Evolutionary conservation across 306 rosid genomes (phyloP).

Genomic region (Cucurbita argyrosperma): DNA sequence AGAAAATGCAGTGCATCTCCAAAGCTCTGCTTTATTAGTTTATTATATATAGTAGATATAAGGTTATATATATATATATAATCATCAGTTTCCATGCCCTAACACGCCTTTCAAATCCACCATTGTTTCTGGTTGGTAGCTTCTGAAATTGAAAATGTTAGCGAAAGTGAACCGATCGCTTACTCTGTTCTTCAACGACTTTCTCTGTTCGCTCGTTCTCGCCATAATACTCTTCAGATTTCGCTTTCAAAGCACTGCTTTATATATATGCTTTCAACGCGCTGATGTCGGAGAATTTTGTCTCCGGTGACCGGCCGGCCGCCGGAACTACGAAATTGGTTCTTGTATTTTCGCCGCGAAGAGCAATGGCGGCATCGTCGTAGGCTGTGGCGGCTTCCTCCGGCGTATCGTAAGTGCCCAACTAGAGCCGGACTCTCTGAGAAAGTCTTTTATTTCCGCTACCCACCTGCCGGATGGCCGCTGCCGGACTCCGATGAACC

Average conservation of each 20-base stretch:
- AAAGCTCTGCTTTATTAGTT: too few species aligned
- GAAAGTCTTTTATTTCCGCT: conserved; percentile 87
- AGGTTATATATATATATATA: too few species aligned
- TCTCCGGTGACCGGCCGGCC: not conserved
- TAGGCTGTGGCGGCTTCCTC: conserved; percentile 90
- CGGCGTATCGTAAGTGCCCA: conserved; percentile 80
- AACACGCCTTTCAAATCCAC: conserved; percentile 24
- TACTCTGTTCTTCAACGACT: conserved; percentile 58
- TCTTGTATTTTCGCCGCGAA: conserved; percentile 68
- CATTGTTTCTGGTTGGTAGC: conserved; percentile 15
- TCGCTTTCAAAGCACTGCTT: too few species aligned
- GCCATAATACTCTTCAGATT: conserved; percentile 64
- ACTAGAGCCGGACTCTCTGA: conserved; percentile 71
- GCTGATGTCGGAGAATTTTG: not conserved
- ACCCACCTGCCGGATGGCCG: conserved; percentile 95
- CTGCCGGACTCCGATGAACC: conserved; percentile 77
- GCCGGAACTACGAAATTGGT: conserved; percentile 47
- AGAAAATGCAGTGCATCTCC: too few species aligned
- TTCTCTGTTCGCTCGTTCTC: conserved; percentile 27
- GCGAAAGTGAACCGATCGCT: conserved; percentile 80
- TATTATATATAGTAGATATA: too few species aligned
- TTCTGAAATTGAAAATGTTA: conserved; percentile 51
- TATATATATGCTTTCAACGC: conserved; percentile 13
- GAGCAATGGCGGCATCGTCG: conserved; percentile 72
- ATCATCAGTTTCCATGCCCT: too few species aligned